phyloP scores from a whole-genome alignment of 805 yeast genomes.

The Wickerhamiella qilinensis region DNA sequence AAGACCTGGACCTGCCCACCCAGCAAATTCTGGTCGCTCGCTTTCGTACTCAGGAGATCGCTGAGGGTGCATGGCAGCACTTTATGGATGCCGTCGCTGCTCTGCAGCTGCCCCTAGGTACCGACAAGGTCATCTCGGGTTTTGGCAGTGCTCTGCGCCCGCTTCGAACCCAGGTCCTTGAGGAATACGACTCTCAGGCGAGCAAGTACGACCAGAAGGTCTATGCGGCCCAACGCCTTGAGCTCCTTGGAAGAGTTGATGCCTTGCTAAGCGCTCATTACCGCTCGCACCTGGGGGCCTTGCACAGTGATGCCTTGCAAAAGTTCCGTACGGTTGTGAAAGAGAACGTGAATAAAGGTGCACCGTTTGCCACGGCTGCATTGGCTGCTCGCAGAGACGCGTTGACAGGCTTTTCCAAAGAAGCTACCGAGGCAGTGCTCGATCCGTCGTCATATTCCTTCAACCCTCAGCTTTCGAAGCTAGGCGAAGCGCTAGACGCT shows the following conservation, averaged over 20 bases:
- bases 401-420: slow-evolving; percentile 16
- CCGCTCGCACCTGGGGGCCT: slow-evolving; percentile 25
- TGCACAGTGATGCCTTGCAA: slow-evolving; percentile 23
- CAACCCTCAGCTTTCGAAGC: slow-evolving; percentile 14
- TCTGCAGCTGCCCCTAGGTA: slow-evolving; percentile 16
- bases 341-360: not conserved
- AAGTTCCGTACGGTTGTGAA: slow-evolving; percentile 9
- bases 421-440: slow-evolving; percentile 24
- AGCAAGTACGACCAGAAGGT: slow-evolving; percentile 56
- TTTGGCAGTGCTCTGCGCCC: slow-evolving; percentile 25
- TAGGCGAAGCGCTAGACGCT: slow-evolving; percentile 22
- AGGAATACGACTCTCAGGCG: slow-evolving; percentile 52
- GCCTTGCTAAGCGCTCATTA: slow-evolving; percentile 26
- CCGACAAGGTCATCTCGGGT: slow-evolving; percentile 7
- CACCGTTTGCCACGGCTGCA: not conserved
- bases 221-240: slow-evolving; percentile 43
- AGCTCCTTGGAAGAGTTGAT: slow-evolving; percentile 35
- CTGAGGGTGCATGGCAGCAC: slow-evolving; percentile 32
- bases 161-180: slow-evolving; percentile 33
- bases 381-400: slow-evolving; percentile 1
- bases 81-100: slow-evolving; percentile 26
- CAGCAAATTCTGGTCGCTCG: slow-evolving; percentile 91
- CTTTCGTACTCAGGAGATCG: slow-evolving; percentile 85
- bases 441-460: slow-evolving; percentile 16
- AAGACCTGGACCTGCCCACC: slow-evolving; percentile 90